Conservation (phyloP, 768 basidiomycete genomes). For the Mycena pura region DNA sequence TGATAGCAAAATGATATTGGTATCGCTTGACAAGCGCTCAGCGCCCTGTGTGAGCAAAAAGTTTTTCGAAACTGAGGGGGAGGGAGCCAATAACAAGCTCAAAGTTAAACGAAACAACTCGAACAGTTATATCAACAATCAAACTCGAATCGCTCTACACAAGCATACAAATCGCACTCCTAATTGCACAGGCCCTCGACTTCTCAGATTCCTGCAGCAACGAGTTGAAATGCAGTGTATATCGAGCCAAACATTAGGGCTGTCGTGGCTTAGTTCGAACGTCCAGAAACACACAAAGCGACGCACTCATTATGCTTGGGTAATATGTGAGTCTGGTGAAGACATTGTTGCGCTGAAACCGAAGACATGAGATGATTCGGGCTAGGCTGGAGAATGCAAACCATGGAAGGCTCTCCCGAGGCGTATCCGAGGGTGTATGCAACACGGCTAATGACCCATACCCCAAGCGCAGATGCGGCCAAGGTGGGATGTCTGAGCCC, state of each 20-base stretch:
- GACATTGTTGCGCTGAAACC: conserved; percentile 10
- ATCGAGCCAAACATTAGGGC: conserved; percentile 14
- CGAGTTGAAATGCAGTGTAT: conserved; percentile 9
- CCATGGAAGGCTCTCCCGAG: conserved; percentile 49
- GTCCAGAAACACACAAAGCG: not conserved
- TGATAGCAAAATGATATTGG: too few species aligned
- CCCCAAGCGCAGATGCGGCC: conserved; percentile 49
- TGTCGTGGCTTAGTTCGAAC: not conserved
- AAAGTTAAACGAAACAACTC: too few species aligned
- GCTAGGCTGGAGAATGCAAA: conserved; percentile 28
- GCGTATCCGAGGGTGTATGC: conserved; percentile 56
- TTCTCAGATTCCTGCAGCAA: conserved; percentile 8
- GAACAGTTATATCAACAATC: too few species aligned
- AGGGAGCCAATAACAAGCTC: too few species aligned
- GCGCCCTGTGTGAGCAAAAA: too few species aligned
- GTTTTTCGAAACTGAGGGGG: too few species aligned
- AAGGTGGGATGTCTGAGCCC: conserved; percentile 47
- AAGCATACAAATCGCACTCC: too few species aligned
- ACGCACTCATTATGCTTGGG: conserved; percentile 7
- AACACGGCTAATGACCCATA: conserved; percentile 48
- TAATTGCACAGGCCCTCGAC: too few species aligned
- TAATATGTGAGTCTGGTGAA: not conserved
- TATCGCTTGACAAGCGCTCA: too few species aligned
- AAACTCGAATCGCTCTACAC: too few species aligned
- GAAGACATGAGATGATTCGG: not conserved